Evolutionary conservation across 257 asterid species (phyloP), one percentile per base, ranked within the genome.

Genomic region (Vinca minor): DNA sequence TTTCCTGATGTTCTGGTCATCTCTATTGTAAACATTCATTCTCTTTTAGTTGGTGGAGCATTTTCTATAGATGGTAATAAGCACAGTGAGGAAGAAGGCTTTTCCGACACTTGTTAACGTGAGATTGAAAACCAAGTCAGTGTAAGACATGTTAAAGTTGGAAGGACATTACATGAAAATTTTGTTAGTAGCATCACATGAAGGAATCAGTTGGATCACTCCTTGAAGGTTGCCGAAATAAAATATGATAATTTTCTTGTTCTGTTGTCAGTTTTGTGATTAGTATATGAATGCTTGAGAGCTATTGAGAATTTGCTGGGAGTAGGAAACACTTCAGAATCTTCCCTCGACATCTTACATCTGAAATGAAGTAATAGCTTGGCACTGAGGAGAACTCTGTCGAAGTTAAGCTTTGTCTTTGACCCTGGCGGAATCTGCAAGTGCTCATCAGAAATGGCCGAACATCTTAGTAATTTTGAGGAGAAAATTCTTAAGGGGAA

Each of bases 271-370:
- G 95, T 86, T 78, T 73, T 76, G 55, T 88, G 94, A 89, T 83
- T 91, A 68, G 77, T 85, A 45, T 74, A 75, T 66, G 96, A 91
- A 79, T 88, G 95, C 79, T 79, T 91, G 78, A 84, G 80, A 76
- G 86, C 95, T 58, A 79, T 91, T 12, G 98, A 86, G 54, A 83
- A 79, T 77, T 91, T 94, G 95, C 69, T 88, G 73, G 84, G 76
- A 68, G 70, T 77, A 65, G 94, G 88, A 77, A 87, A 82, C 67
- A 81, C 90, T 14, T 76, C 83, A 68, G 91, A 92, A 26, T 71
- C 81, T 71, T 80, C 75, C 66, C 68, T 73, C 26, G 64, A 74
- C 63, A 69, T 79, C 70, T 71, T 82, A 57, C 74, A 85, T 67
- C 85, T 71, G 23, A 85, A 85, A 72, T 46, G 77, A 65, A 80